These are phyloP conservation scores for Alternaria panax DNA, from an alignment of 2,329 filamentous ascomycete genomes.

Conservation along the genomic window DNA sequence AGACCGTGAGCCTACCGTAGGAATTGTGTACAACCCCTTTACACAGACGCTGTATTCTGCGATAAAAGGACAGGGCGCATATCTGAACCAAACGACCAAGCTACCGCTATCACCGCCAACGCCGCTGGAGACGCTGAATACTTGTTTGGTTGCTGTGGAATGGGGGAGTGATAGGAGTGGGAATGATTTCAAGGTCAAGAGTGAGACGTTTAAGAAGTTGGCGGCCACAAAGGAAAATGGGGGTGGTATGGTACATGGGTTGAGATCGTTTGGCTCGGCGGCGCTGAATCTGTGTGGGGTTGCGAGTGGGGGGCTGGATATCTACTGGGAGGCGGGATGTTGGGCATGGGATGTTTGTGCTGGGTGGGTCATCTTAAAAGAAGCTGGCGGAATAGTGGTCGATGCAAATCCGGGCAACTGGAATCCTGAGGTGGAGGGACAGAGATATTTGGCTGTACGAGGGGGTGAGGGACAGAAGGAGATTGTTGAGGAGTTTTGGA, in stretches of 20 bases:
- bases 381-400: conserved; percentile 77
- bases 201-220: conserved; percentile 66
- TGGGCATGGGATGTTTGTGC: conserved; percentile 89
- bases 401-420: conserved; percentile 77
- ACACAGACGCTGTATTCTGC: conserved; percentile 73
- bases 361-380: conserved; percentile 76
- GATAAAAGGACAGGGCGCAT: conserved; percentile 72
- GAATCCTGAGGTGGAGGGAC: conserved; percentile 64
- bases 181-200: conserved; percentile 74
- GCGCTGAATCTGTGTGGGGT: conserved; percentile 78
- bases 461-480: conserved; percentile 55
- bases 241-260: conserved; percentile 77
- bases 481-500: conserved; percentile 60
- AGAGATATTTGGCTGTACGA: conserved; percentile 62
- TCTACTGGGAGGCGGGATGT: conserved; percentile 84
- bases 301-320: conserved; percentile 73
- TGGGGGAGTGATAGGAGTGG: conserved; percentile 76
- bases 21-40: conserved; percentile 83
- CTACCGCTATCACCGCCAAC: conserved; percentile 62
- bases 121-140: conserved; percentile 66
- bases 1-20: conserved; percentile 67
- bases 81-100: conserved; percentile 45
- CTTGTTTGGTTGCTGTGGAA: conserved; percentile 72
- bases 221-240: conserved; percentile 64
- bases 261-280: conserved; percentile 75